A percentile compares a stretch with the other conserved stretches of the same genome.
phyloP scores from a whole-genome alignment of 164 flowering plant species.

The Dillenia suffruticosa region DNA sequence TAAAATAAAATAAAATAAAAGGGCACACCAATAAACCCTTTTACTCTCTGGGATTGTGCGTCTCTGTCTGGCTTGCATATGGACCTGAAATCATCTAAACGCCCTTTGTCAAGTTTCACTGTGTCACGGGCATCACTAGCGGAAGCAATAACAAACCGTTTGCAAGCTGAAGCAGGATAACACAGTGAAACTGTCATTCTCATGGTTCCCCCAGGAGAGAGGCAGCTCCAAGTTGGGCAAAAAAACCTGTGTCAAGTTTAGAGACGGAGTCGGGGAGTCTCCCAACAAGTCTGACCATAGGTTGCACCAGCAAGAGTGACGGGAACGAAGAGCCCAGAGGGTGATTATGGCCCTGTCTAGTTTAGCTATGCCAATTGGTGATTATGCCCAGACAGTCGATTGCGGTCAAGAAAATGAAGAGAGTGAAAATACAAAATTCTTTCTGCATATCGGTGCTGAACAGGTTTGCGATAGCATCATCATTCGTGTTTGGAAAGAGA shows the following conservation, averaged over 20 bases:
- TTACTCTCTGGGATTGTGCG: too few relatives aligned
- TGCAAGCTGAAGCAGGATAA: conserved; percentile 34
- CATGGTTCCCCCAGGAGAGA: conserved; percentile 41
- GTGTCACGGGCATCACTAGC: conserved; percentile 29
- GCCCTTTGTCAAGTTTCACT: too few relatives aligned
- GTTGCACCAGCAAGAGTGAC: conserved; percentile 28
- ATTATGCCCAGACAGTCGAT: conserved; percentile 22
- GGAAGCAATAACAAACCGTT: conserved; percentile 30
- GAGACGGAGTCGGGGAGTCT: conserved; percentile 14
- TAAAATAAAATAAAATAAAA: too few relatives aligned
- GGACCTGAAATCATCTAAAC: too few relatives aligned
- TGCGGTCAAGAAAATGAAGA: conserved; percentile 24
- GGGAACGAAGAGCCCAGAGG: conserved; percentile 34
- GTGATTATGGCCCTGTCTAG: too few relatives aligned
- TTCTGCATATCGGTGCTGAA: conserved; percentile 15
- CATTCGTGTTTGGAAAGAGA: conserved; percentile 27
- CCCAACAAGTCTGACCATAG: conserved; percentile 35
- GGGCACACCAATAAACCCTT: too few relatives aligned
- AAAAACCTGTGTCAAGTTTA: conserved; percentile 28
- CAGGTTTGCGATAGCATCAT: conserved; percentile 32
- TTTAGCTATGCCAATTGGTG: conserved; percentile 34
- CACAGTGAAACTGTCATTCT: conserved; percentile 41
- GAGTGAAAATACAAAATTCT: conserved; percentile 17
- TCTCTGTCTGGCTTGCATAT: too few relatives aligned
- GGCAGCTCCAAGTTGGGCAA: conserved; percentile 38